Evolutionary conservation across 2,329 filamentous ascomycete species (phyloP).

Genomic region (Biscogniauxia marginata): DNA sequence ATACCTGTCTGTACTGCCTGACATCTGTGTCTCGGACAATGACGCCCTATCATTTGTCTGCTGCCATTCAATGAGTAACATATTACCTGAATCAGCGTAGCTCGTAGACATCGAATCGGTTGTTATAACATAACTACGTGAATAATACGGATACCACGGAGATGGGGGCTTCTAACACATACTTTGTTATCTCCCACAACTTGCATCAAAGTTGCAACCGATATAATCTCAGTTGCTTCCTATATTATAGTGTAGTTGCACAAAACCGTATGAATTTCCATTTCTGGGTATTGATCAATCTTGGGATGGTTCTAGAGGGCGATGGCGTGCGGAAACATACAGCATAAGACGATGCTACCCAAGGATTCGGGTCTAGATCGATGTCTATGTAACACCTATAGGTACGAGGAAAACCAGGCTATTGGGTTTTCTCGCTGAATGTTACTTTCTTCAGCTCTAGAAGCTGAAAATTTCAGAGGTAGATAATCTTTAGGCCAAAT

Average conservation of each 20-base stretch:
- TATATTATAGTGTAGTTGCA: neutral
- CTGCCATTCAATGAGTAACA: too few species aligned
- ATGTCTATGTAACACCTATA: neutral
- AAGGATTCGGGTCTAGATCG: neutral
- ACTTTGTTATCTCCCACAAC: too few species aligned
- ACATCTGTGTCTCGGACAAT: too few species aligned
- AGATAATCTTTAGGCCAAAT: conserved; percentile 21
- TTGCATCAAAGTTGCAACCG: too few species aligned
- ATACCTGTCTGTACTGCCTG: too few species aligned
- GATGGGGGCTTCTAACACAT: too few species aligned
- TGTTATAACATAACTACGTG: too few species aligned
- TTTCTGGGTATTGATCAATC: neutral
- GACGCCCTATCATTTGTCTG: too few species aligned
- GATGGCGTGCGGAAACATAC: neutral
- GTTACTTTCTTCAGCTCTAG: neutral
- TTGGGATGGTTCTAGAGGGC: neutral
- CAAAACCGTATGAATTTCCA: neutral
- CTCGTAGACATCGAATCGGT: too few species aligned
- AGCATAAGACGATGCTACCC: neutral
- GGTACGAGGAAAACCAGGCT: neutral
- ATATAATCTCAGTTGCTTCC: too few species aligned
- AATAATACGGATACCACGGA: too few species aligned
- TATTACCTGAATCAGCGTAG: too few species aligned
- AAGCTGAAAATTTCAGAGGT: conserved; percentile 1
- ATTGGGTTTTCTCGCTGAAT: neutral